Conservation (phyloP, 2,329 filamentous ascomycete species). For the Xylariaceae sp. region DNA sequence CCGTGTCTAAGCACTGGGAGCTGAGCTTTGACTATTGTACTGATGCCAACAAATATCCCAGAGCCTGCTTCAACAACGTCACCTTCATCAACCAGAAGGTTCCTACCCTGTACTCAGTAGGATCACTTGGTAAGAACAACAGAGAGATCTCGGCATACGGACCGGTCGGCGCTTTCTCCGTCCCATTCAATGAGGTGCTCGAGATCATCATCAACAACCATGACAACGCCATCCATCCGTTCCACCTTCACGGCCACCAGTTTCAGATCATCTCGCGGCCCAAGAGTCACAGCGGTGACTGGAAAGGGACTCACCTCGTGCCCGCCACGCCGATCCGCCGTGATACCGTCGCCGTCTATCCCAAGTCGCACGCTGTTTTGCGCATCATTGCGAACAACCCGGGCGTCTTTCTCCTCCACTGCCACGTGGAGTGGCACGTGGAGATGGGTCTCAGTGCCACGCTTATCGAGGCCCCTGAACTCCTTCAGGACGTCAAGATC, state of each 20-base stretch:
- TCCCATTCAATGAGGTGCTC: constrained; percentile 35
- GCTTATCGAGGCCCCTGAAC: constrained; percentile 51
- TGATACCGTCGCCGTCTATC: constrained; percentile 36
- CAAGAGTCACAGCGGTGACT: constrained; percentile 32
- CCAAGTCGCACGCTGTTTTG: constrained; percentile 43
- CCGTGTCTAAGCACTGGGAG: constrained; percentile 50
- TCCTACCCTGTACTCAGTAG: constrained; percentile 66
- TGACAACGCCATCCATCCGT: constrained; percentile 43
- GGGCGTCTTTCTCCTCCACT: constrained; percentile 52
- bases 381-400: constrained; percentile 49
- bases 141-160: constrained; percentile 39
- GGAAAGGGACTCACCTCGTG: constrained; percentile 25
- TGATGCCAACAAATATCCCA: constrained; percentile 56
- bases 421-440: constrained; percentile 59
- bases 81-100: constrained; percentile 65
- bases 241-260: constrained; percentile 51
- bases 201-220: constrained; percentile 48
- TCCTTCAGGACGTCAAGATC: constrained; percentile 50
- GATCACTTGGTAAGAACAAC: constrained; percentile 47
- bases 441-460: constrained; percentile 52
- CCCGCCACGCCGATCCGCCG: constrained; percentile 31
- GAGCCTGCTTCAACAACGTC: constrained; percentile 58
- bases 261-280: constrained; percentile 47
- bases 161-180: constrained; percentile 37
- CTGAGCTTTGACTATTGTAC: constrained; percentile 54